Evolutionary conservation across 2,329 filamentous ascomycete species (phyloP), one percentile per base, ranked within the genome.

Genomic region (Didymella segeticola): DNA sequence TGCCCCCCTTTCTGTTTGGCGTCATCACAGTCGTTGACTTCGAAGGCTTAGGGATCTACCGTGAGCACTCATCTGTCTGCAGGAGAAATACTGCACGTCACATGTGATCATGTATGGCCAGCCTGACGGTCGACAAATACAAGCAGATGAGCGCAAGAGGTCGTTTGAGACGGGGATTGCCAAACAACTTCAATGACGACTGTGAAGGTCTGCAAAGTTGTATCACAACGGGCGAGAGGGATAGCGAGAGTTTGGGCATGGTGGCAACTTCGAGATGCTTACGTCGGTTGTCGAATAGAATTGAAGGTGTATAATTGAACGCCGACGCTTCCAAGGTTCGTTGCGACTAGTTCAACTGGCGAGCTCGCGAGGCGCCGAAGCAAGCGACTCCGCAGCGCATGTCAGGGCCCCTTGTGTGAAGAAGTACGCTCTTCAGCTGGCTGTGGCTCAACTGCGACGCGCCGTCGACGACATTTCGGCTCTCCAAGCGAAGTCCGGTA

Each of bases 401-500:
- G 19, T 11, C 5, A 29, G 23, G 9, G 14, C n/a, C 9, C 14
- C 20, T 34, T 29, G 11, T 14, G 17, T 6, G n/a, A 39, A 25
- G 30, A 29, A 37, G 29, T 9, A 12, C 22, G 9, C 12, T 37
- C 29, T 43, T 34, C 38, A 43, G 38, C 31, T 42, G n/a, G 22
- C 7, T 25, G 27, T 39, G 22, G 15, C 26, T 42, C 31, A 25
- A 33, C 7, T 46, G 17, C 10, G n/a, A 30, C 22, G 22, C 41
- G 41, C 45, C 39, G 8, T 45, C 19, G 29, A 49, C 45, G 19
- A 41, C 22, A 34, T 52, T 12, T 41, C 45, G 51, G 51, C 39
- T 54, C 51, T 54, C 51, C 51, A 29, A 19, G 29, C 43, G 22
- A 49, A 41, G 45, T 49, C 51, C 51, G 51, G 15, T 49, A 36